Evolutionary conservation across 176 grass and related monocot genomes (phyloP).

Genomic region (Phyllostachys edulis): DNA sequence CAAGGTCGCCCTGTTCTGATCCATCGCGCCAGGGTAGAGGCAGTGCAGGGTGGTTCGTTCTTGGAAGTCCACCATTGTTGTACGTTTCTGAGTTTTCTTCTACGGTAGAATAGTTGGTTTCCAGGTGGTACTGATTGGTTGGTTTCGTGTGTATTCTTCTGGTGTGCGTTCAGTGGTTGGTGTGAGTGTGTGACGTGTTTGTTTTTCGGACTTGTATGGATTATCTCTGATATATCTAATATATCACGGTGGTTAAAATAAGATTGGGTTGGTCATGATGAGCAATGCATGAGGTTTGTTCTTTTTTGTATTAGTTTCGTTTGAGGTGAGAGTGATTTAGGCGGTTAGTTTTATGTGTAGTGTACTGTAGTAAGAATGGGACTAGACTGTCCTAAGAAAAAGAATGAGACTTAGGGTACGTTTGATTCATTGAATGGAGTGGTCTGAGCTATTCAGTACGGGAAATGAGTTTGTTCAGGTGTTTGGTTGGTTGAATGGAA

Average conservation of each 20-base stretch:
- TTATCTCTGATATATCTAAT: not conserved
- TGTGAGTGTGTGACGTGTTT: not conserved
- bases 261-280: slow-evolving; percentile 16
- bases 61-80: not conserved
- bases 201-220: not conserved
- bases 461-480: too few relatives aligned
- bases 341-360: not conserved
- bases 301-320: not conserved
- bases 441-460: too few relatives aligned
- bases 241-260: not conserved
- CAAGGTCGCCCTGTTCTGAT: slow-evolving; percentile 55
- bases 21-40: slow-evolving; percentile 23
- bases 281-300: slow-evolving; percentile 12
- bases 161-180: not conserved
- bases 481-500: too few relatives aligned
- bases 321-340: not conserved
- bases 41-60: slow-evolving; percentile 35
- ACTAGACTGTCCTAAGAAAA: not conserved
- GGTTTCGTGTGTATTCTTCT: not conserved
- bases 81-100: not conserved
- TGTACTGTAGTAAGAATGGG: not conserved
- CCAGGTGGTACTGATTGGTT: not conserved
- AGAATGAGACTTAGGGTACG: not conserved
- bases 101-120: slow-evolving; percentile 5
- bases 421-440: too few relatives aligned